phyloP scores from a whole-genome alignment of 208 protist species.

The Leishmania amazonensis region DNA sequence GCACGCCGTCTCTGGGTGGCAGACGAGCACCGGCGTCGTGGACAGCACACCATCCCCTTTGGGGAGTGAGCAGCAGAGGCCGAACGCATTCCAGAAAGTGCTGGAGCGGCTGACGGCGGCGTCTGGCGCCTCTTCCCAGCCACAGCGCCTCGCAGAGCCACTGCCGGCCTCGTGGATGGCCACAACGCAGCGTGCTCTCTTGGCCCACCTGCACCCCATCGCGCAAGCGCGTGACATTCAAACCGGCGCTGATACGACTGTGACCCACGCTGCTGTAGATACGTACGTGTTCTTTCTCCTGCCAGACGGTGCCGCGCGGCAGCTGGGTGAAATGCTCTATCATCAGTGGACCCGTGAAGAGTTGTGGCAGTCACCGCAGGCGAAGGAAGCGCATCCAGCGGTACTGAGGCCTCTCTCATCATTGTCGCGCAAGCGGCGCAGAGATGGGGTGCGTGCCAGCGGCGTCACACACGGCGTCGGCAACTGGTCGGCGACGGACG shows the following conservation, averaged over 20 bases:
- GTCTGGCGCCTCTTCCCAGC: neutral
- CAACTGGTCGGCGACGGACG: slow-evolving; percentile 17
- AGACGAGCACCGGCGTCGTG: neutral
- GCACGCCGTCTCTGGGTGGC: neutral
- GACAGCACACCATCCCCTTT: neutral
- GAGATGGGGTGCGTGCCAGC: neutral
- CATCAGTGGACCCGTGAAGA: neutral
- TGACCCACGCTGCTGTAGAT: neutral
- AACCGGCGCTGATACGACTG: neutral
- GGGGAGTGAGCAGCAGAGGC: neutral
- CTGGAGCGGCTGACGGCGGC: neutral
- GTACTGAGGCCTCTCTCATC: neutral
- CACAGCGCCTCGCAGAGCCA: neutral
- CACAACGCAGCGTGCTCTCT: neutral
- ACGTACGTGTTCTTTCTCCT: slow-evolving; percentile 20
- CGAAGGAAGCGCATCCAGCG: neutral
- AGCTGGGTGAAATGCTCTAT: slow-evolving; percentile 6
- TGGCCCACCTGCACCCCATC: neutral
- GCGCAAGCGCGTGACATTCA: neutral
- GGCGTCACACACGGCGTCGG: neutral
- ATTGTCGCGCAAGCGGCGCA: slow-evolving; percentile 19
- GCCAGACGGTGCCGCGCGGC: slow-evolving; percentile 17
- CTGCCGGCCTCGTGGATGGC: slow-evolving; percentile 21
- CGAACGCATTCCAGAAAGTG: neutral
- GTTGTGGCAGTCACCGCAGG: neutral